Conservation (phyloP, 257 asterid species). For the Fraxinus excelsior region DNA sequence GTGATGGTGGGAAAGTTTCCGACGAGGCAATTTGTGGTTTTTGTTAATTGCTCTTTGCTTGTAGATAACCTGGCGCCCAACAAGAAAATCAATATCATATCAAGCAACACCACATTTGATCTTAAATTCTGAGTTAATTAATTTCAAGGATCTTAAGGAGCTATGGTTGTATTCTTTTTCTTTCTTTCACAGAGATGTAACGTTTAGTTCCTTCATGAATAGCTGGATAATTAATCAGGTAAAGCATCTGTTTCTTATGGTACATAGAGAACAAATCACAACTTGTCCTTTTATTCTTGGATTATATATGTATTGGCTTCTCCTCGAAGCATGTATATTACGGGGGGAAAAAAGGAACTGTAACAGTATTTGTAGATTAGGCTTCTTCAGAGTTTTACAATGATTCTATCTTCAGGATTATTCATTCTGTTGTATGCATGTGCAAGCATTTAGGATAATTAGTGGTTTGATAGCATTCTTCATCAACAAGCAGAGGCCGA, state of each 20-base stretch:
- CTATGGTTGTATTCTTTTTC: neutral
- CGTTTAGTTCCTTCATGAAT: neutral
- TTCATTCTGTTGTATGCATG: neutral
- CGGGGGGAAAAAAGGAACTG: neutral
- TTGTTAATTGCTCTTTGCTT: slow-evolving; percentile 34
- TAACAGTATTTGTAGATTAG: neutral
- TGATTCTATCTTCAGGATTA: neutral
- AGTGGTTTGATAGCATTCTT: neutral
- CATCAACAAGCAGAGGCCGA: neutral
- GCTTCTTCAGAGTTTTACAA: neutral
- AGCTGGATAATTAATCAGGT: neutral
- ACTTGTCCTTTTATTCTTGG: neutral
- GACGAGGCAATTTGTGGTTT: slow-evolving; percentile 26
- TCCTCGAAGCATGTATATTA: neutral
- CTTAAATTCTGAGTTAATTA: slow-evolving; percentile 21
- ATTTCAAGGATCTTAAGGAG: neutral
- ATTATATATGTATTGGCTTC: neutral
- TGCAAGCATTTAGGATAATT: neutral
- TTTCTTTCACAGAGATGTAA: neutral
- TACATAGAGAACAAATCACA: neutral
- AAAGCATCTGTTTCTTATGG: neutral
- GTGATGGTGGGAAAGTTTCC: slow-evolving; percentile 15
- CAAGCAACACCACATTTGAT: slow-evolving; percentile 21
- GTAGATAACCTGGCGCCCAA: slow-evolving; percentile 42
- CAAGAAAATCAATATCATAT: slow-evolving; percentile 32